Evolutionary conservation across 306 rosid genomes (phyloP), one percentile per base, ranked within the genome.

Genomic region (Cucumis cinereus): DNA sequence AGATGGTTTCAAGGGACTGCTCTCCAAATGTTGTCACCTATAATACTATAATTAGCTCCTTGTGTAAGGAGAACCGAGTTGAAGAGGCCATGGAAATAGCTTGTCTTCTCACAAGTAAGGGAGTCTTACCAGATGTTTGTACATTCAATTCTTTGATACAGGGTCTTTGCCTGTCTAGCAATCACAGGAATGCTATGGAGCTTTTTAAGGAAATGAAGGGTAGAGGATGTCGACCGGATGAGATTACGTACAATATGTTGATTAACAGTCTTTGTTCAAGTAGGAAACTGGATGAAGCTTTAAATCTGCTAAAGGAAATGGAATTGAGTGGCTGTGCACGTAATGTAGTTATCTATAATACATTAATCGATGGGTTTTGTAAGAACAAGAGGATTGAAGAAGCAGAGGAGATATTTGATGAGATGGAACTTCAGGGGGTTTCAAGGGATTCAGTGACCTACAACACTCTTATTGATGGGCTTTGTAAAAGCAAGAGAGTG

Each of bases 321-420:
- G 98, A 91, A 82, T 62, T 40, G 8, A 87, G 86, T 71, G 93
- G 96, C 49, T 94, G 93, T 58, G 86, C 98, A 11, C 84, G 96
- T 40, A 90, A 91, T 66, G 94, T 77, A 13, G 93, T 91, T 20
- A 79, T 91, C 71, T 91, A 90, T 81, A 91, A 91, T 76, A 88
- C 93, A 74, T 81, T 94, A 85, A 91, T 94, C 15, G 87, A 87
- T 79, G 98, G 98, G 69, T 83, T 94, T 54, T 91, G 97, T 83
- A 91, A 91, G 83, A 86, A 86, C 85, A 85, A 78, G 79, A 86
- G 90, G 86, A 82, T 91, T 71, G 89, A 75, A 78, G 95, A 87
- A 45, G 97, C 96, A 6, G 97, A 94, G 79, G 97, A 90, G 76
- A 85, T 94, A 77, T 94, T 94, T 79, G 98, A 94, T 82, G 90